Base-by-base conservation (phyloP, 140 eudicot genomes). In the Flaveria floridana region DNA sequence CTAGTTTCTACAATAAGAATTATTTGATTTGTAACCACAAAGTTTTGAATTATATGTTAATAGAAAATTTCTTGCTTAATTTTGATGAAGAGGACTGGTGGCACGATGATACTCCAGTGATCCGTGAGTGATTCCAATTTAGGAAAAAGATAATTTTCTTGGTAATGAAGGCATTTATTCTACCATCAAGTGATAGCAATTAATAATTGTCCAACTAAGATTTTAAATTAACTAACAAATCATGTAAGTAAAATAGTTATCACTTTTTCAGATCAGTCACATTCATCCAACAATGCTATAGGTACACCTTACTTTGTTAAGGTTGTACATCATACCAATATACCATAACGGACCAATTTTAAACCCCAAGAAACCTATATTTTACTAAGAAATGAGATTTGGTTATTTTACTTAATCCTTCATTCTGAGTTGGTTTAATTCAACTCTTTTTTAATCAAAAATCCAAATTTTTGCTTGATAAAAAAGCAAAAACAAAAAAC, bases 111-210 rank as follows among this genome's bases (percentile, higher is more conserved):
- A n/a, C n/a, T n/a, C n/a, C n/a, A n/a, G n/a, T n/a, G n/a, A n/a
- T n/a, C n/a, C n/a, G n/a, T n/a, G n/a, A n/a, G n/a, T n/a, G n/a
- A n/a, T n/a, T n/a, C n/a, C n/a, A n/a, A n/a, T n/a, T n/a, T n/a
- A n/a, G n/a, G n/a, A n/a, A n/a, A 50, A 55, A 68, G 34, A 74
- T 58, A 8, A 68, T 20, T 51, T 71, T 66, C 47, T 48, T 51
- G 65, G 66, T 55, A 57, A 19, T 58, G 34, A 74, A 58, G 28
- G 84, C 48, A 80, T 75, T 57, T 68, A 74, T 80, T 74, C 84
- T 23, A 74, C 13, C 13, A 65, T 44, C 56, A 66, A 76, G 73
- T 70, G 56, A 78, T 48, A 61, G 61, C 34, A 47, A 61, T 53
- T 65, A 65, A 55, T 55, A 79, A 18, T 53, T 28, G 41, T 65